phyloP scores from a whole-genome alignment of 2,329 filamentous ascomycete genomes.

The Ceratocystis albifundus region DNA sequence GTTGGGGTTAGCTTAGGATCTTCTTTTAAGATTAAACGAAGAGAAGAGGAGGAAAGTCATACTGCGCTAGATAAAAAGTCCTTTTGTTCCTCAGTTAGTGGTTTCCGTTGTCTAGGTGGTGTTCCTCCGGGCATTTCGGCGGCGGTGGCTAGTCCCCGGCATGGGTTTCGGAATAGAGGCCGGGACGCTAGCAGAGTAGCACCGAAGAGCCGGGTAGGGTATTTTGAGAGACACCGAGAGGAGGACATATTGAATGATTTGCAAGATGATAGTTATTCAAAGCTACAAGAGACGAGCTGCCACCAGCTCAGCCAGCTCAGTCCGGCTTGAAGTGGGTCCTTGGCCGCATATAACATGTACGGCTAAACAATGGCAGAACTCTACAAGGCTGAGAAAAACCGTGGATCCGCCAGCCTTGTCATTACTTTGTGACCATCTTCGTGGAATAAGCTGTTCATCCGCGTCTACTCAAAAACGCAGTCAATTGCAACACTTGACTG shows the following conservation, averaged over 20 bases:
- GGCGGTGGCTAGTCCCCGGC: constrained; percentile 20
- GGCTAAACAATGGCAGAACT: background rate
- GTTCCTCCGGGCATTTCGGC: constrained; percentile 27
- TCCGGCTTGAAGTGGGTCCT: background rate
- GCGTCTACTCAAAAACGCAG: too few relatives aligned
- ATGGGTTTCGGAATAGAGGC: background rate
- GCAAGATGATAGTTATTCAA: background rate
- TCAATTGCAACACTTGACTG: background rate
- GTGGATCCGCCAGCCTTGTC: background rate
- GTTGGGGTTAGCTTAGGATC: background rate
- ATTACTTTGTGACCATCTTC: background rate
- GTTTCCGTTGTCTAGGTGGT: constrained; percentile 37
- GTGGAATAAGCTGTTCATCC: background rate
- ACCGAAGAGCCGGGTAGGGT: background rate
- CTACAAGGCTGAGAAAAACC: background rate
- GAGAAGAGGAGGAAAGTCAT: constrained; percentile 22
- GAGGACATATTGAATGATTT: background rate
- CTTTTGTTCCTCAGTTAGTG: constrained; percentile 57
- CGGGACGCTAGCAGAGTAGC: background rate
- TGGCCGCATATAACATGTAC: background rate
- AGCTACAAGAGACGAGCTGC: too few relatives aligned
- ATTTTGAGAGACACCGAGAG: background rate
- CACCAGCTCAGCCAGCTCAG: background rate
- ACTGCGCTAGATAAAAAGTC: constrained; percentile 66
- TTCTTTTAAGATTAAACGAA: background rate